These are phyloP conservation scores for Huntiella moniliformis DNA, from an alignment of 2,329 filamentous ascomycete species.

Conservation along the genomic window DNA sequence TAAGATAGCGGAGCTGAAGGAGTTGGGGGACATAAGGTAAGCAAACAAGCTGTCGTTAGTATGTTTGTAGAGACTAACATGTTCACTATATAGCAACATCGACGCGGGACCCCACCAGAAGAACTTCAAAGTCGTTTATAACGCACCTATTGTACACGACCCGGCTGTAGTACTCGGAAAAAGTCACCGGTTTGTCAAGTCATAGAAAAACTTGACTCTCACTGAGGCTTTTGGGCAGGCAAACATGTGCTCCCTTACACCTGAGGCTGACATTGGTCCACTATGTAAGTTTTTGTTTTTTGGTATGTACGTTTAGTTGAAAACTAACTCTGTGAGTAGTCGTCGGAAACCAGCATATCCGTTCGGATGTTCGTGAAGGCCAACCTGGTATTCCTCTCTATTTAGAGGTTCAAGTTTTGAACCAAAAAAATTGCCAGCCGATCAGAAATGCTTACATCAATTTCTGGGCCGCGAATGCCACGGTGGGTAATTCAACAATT, in stretches of 20 bases:
- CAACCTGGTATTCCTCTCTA: slow-evolving; percentile 13
- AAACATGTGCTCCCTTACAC: slow-evolving; percentile 27
- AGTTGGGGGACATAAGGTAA: not conserved
- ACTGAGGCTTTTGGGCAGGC: slow-evolving; percentile 22
- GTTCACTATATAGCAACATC: too few relatives aligned
- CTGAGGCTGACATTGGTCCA: slow-evolving; percentile 32
- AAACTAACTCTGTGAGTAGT: slow-evolving; percentile 4
- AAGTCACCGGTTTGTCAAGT: slow-evolving; percentile 21
- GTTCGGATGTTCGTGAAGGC: slow-evolving; percentile 13
- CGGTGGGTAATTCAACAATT: slow-evolving; percentile 15
- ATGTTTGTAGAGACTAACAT: too few relatives aligned
- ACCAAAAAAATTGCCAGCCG: slow-evolving; percentile 14
- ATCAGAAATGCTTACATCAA: slow-evolving; percentile 14
- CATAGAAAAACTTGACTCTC: slow-evolving; percentile 17
- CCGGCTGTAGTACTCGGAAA: slow-evolving; percentile 16
- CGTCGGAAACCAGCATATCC: slow-evolving; percentile 13
- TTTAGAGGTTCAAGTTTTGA: slow-evolving; percentile 14
- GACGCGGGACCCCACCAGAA: too few relatives aligned
- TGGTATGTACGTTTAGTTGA: not conserved
- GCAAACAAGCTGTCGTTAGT: too few relatives aligned
- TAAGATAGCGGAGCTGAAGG: slow-evolving; percentile 7
- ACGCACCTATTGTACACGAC: too few relatives aligned
- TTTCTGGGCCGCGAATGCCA: slow-evolving; percentile 17
- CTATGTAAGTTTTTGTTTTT: slow-evolving; percentile 18
- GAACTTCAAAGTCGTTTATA: too few relatives aligned